Base-by-base conservation (phyloP, 805 yeast species). In the Wickerhamomyces pijperi region DNA sequence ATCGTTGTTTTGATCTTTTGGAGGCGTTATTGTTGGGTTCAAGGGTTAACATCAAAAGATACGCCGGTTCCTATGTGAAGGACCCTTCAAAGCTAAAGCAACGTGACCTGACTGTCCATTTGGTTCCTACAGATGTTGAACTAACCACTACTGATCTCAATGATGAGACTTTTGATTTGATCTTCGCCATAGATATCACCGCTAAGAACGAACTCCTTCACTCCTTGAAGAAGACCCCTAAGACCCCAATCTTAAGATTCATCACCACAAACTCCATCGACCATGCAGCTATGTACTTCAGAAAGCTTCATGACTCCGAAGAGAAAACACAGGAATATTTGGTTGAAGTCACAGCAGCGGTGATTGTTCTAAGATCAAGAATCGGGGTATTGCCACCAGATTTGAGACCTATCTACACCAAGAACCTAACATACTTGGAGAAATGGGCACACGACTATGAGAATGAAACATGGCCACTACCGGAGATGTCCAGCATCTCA, bases 361-460 rank as follows among this genome's bases (percentile, higher is more conserved):
- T 82, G 16, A 95, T 87, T 3, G 84, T 87, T 23, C 59, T 86
- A 38, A 64, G 95, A 49, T 94, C 82, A 46, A 69, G 78, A 42
- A 86, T 82, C 13, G 97, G 97, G 7, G 72, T 72, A 36, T 56
- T 90, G 34, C 92, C 95, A 2, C 80, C 86, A 0, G 92, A 79
- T 50, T 56, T 86, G 36, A 68, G 82, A 53, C 88, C 92, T 14
- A 73, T 83, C 17, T 85, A 81, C 56, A 65, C 74, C 32, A 79
- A 78, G 46, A 72, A 79, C 41, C 65, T 87, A 46, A 65, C 67
- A 6, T 82, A 74, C 50, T 63, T 88, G 38, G 60, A 65, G 2
- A 69, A 68, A 28, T 86, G 88, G 78, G 63, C 85, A 28, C 65
- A 65, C 32, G 60, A 71, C 34, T 63, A 59, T 4, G 42, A 46